A percentile compares a stretch with the other conserved stretches of the same genome.
These are phyloP conservation scores for Croton setiger DNA, from an alignment of 441 rosid species.

Conservation along the genomic window DNA sequence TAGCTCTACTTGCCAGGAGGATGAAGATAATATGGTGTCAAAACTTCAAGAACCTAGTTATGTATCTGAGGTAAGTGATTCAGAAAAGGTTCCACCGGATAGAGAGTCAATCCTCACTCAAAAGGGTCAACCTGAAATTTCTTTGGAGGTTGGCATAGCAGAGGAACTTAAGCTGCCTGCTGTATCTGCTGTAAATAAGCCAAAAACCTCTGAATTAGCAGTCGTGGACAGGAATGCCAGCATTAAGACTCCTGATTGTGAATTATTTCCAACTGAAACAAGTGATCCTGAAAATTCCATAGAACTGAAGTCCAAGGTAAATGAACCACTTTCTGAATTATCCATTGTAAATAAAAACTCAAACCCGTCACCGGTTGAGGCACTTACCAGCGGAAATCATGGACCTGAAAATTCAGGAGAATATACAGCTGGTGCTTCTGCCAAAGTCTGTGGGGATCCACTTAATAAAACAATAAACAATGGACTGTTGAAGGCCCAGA, in stretches of 20 bases:
- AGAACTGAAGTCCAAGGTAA: constrained; percentile 24
- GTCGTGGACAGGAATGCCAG: constrained; percentile 5
- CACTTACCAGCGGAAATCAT: constrained; percentile 25
- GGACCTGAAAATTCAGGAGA: constrained; percentile 32
- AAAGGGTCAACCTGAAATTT: constrained; percentile 27
- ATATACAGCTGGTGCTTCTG: constrained; percentile 17
- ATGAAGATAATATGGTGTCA: constrained; percentile 24
- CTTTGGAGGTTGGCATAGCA: constrained; percentile 20
- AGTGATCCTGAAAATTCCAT: constrained; percentile 15
- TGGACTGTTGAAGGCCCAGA: constrained; percentile 30
- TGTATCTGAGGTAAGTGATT: constrained; percentile 22
- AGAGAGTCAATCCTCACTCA: constrained; percentile 21
- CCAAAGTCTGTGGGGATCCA: constrained; percentile 21
- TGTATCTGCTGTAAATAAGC: constrained; percentile 16
- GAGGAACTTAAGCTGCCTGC: constrained; percentile 21
- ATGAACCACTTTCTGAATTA: constrained; percentile 24
- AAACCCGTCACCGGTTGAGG: constrained; percentile 19
- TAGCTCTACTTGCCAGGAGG: constrained; percentile 23
- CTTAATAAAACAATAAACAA: constrained; percentile 21
- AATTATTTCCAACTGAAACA: constrained; percentile 9
- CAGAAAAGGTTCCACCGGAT: constrained; percentile 25
- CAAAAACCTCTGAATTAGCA: constrained; percentile 5
- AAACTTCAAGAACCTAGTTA: constrained; percentile 29
- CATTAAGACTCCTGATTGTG: constrained; percentile 12
- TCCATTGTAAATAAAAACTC: constrained; percentile 21